These are phyloP conservation scores for Amaranthus hypochondriacus DNA, from an alignment of 148 eudicot species.

Conservation along the genomic window DNA sequence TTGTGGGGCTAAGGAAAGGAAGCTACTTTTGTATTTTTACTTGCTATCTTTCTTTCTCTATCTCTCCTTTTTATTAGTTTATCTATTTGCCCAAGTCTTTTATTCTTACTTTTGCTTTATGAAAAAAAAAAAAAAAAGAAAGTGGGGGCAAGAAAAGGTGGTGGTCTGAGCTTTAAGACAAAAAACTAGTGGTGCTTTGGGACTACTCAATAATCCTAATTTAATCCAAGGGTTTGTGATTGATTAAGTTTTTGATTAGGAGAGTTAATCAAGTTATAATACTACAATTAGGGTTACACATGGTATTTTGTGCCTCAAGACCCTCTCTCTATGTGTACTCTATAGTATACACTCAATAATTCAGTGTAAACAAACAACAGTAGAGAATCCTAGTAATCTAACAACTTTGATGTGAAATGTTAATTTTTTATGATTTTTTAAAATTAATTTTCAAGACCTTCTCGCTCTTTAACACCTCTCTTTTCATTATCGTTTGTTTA, in stretches of 20 bases:
- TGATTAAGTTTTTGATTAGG: conserved; percentile 11
- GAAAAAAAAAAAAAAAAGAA: conserved; percentile 41
- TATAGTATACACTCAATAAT: conserved; percentile 27
- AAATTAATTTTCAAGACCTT: background rate
- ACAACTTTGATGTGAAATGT: conserved; percentile 38
- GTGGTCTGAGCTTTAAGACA: conserved; percentile 33
- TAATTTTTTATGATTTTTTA: background rate
- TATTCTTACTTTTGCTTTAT: conserved; percentile 55
- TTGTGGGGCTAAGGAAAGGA: conserved; percentile 25
- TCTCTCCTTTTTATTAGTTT: conserved; percentile 28
- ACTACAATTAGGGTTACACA: conserved; percentile 27
- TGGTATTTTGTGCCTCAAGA: conserved; percentile 9
- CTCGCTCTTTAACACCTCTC: no score
- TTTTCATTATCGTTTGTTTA: no score
- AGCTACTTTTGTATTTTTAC: conserved; percentile 18
- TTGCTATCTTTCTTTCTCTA: conserved; percentile 12
- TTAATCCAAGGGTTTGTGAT: conserved; percentile 27
- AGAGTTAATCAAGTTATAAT: conserved; percentile 2
- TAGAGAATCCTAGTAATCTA: conserved; percentile 37
- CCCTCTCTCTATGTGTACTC: conserved; percentile 7
- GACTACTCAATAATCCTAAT: conserved; percentile 20
- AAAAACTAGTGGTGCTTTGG: conserved; percentile 34
- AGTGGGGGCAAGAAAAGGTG: conserved; percentile 39
- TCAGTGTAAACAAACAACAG: conserved; percentile 37
- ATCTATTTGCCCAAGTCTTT: conserved; percentile 12